Conservation (phyloP, 352 stramenopile genomes). For the Pythium oligandrum region DNA sequence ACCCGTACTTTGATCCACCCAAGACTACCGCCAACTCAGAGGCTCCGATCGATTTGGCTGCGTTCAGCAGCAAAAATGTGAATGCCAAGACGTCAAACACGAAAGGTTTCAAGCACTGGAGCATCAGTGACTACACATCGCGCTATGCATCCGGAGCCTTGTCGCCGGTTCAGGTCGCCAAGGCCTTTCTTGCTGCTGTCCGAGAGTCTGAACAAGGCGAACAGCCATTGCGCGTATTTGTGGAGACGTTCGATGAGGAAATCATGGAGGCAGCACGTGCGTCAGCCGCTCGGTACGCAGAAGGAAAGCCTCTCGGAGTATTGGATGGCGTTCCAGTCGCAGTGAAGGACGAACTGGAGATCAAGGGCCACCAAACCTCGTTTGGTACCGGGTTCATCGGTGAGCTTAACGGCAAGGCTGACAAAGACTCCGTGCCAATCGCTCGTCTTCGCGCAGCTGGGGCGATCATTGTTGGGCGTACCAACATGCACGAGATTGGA, state of each 20-base stretch:
- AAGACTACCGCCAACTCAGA: slow-evolving; percentile 1
- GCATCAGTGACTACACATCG: slow-evolving; percentile 58
- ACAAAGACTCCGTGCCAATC: slow-evolving; percentile 48
- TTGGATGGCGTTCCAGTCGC: slow-evolving; percentile 86
- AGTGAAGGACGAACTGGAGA: slow-evolving; percentile 85
- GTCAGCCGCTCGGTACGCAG: slow-evolving; percentile 67
- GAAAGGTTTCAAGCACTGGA: slow-evolving; percentile 61
- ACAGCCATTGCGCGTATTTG: slow-evolving; percentile 59
- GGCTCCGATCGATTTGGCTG: slow-evolving; percentile 13
- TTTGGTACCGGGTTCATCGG: slow-evolving; percentile 75
- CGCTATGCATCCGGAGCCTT: slow-evolving; percentile 33
- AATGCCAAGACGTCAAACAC: slow-evolving; percentile 18
- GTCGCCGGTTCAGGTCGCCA: slow-evolving; percentile 24
- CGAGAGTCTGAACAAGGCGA: slow-evolving; percentile 44
- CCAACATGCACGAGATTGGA: slow-evolving; percentile 89
- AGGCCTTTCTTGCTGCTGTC: slow-evolving; percentile 26
- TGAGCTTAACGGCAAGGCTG: slow-evolving; percentile 33
- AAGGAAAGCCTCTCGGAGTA: slow-evolving; percentile 56
- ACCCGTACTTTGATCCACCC: slow-evolving; percentile 53
- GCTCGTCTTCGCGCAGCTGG: slow-evolving; percentile 57
- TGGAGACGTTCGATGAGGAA: slow-evolving; percentile 67
- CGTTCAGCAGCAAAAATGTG: slow-evolving; percentile 20
- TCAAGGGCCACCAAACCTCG: slow-evolving; percentile 65
- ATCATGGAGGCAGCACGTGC: slow-evolving; percentile 64
- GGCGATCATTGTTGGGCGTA: slow-evolving; percentile 86